Conservation (phyloP, 352 stramenopile species). For the Globisporangium viniferum region DNA sequence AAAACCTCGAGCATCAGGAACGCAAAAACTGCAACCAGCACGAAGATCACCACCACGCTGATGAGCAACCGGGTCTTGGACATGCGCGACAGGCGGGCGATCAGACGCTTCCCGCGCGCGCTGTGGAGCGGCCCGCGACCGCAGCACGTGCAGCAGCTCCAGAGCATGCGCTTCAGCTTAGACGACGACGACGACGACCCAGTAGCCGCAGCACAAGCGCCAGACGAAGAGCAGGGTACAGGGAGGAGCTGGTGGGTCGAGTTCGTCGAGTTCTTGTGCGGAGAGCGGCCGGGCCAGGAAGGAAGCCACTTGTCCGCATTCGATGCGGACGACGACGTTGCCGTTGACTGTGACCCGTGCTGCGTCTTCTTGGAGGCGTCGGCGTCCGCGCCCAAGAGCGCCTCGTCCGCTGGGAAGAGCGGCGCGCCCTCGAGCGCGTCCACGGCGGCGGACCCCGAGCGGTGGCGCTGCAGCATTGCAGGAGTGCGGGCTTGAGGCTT, state of each 20-base stretch:
- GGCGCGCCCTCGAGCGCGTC: conserved; percentile 10
- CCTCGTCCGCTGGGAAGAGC: background rate
- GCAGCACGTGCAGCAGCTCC: conserved; percentile 3
- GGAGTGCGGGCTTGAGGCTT: background rate
- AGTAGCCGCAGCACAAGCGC: background rate
- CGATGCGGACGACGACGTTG: background rate
- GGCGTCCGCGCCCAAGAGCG: background rate
- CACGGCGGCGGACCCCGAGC: conserved; percentile 2
- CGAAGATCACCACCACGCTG: conserved; percentile 10
- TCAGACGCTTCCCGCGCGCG: conserved; percentile 3
- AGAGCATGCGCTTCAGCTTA: background rate
- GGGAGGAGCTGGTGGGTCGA: background rate
- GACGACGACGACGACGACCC: background rate
- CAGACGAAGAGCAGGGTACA: background rate
- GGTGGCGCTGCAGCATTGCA: conserved; percentile 6
- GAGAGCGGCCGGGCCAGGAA: background rate
- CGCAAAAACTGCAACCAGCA: conserved; percentile 24
- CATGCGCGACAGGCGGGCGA: background rate
- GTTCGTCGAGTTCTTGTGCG: conserved; percentile 5
- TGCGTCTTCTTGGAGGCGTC: conserved; percentile 4
- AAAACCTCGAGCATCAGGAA: conserved; percentile 42
- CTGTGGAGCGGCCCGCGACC: conserved; percentile 6
- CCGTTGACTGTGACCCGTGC: background rate
- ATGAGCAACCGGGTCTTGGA: background rate
- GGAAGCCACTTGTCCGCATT: conserved; percentile 1